Base-by-base conservation (phyloP, 331 rosid species). In the Rhamnella rubrinervis region DNA sequence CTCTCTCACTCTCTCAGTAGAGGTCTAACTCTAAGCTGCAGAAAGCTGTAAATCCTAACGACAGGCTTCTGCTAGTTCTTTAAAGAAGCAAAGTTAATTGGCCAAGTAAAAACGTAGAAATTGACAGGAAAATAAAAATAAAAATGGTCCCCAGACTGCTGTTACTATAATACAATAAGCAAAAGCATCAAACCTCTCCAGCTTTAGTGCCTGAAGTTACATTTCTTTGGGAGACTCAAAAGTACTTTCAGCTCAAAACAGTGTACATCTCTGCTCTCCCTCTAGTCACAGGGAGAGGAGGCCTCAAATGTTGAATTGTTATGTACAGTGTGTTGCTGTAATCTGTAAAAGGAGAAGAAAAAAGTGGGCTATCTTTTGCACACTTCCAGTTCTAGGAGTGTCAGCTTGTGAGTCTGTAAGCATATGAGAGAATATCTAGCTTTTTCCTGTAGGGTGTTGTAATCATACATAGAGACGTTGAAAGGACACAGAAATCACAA, bases 351-450 rank as follows among this genome's bases (percentile, higher is more conserved):
- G 57, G 77, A 70, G 64, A 47, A 65, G 66, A 61, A 72, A 75
- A n/a, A 88, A 88, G 89, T 71, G 88, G 73, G 84, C 76, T 81
- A 75, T 86, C 92, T 84, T 91, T 88, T 86, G 76, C 90, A 72
- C 95, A 86, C 91, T 91, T 82, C 70, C 89, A 83, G 88, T 91
- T 91, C 89, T 83, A 85, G 74, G 80, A 83, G 82, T 80, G 92
- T 86, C 95, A 84, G 89, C 83, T 84, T 79, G 75, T 72, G 83
- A 83, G 64, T 63, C 88, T 70, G 77, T 70, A 67, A 70, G n/a
- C 67, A 66, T 61, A 57, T 64, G 66, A 68, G 66, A 68, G 83
- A 72, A 80, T 80, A 84, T 75, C 80, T 59, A 70, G 40, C 81
- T 73, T 80, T 83, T 80, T 46, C 78, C 67, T 35, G 75, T 74